Conservation (phyloP, 2,329 filamentous ascomycete genomes). For the Beauveria sp. region DNA sequence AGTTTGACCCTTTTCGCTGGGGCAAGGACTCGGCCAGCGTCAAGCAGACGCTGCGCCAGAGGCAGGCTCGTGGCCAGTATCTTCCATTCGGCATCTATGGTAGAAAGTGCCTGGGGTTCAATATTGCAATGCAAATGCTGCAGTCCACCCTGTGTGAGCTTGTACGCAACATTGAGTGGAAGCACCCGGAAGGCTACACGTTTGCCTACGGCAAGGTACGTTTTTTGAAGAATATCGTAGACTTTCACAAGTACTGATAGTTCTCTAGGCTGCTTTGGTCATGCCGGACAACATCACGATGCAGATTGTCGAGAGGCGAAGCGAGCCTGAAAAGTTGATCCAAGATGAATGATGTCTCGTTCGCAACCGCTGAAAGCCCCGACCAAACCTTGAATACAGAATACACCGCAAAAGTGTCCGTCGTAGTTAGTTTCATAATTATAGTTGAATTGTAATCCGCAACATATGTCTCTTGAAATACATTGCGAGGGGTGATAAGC, state of each 20-base stretch:
- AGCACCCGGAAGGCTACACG: background rate
- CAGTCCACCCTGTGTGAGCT: slow-evolving; percentile 1
- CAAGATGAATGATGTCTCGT: background rate
- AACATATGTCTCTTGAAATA: background rate
- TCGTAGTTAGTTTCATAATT: too few relatives aligned
- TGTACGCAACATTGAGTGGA: slow-evolving; percentile 4
- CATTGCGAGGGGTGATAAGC: background rate
- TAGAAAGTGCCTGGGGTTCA: background rate
- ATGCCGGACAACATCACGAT: background rate
- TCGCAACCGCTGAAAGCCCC: too few relatives aligned
- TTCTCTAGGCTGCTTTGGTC: background rate
- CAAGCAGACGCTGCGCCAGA: slow-evolving; percentile 1
- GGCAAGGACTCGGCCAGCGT: background rate
- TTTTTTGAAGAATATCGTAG: background rate
- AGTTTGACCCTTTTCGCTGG: slow-evolving; percentile 4
- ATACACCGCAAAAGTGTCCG: too few relatives aligned
- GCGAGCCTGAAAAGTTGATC: background rate
- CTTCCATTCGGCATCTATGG: slow-evolving; percentile 3
- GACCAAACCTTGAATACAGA: too few relatives aligned
- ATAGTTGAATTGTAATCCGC: background rate
- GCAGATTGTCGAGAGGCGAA: background rate
- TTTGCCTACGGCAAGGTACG: slow-evolving; percentile 4
- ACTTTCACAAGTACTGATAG: background rate
- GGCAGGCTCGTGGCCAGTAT: background rate
- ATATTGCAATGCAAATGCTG: slow-evolving; percentile 2